phyloP scores from a whole-genome alignment of 257 asterid species.

The Anisodus tanguticus region DNA sequence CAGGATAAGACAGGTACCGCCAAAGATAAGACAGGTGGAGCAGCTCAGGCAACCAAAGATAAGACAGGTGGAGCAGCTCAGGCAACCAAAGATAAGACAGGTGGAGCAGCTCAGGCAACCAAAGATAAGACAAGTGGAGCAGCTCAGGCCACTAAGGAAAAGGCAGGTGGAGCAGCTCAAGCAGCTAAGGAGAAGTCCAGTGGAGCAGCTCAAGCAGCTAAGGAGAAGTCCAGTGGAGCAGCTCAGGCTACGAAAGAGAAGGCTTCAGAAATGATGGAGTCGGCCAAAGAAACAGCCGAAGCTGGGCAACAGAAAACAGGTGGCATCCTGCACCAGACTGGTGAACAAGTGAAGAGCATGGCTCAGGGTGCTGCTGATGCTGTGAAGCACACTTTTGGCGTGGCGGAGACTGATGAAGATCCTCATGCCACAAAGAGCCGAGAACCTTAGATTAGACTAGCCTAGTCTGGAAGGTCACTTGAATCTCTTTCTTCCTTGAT shows the following conservation, averaged over 20 bases:
- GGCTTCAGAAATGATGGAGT: constrained; percentile 60
- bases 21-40: constrained; percentile 29
- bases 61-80: constrained; percentile 29
- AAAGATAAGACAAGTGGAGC: constrained; percentile 49
- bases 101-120: constrained; percentile 43
- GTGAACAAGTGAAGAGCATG: constrained; percentile 46
- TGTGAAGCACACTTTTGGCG: constrained; percentile 59
- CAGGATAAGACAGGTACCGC: constrained; percentile 39
- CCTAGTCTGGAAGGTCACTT: not conserved
- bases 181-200: constrained; percentile 44
- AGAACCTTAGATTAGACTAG: not conserved
- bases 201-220: constrained; percentile 45
- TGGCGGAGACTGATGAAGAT: constrained; percentile 42
- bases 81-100: constrained; percentile 44
- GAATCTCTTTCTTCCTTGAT: not conserved
- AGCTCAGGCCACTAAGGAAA: constrained; percentile 34
- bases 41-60: constrained; percentile 33
- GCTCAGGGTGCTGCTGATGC: constrained; percentile 81
- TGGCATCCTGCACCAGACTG: constrained; percentile 54
- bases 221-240: constrained; percentile 55
- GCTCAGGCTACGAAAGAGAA: constrained; percentile 72
- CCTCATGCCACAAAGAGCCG: not conserved
- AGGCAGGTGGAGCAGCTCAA: constrained; percentile 24
- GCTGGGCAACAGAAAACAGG: constrained; percentile 83
- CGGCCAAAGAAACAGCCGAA: constrained; percentile 62